Evolutionary conservation across 2,329 filamentous ascomycete genomes (phyloP).

Genomic region (Penicillium sp.): DNA sequence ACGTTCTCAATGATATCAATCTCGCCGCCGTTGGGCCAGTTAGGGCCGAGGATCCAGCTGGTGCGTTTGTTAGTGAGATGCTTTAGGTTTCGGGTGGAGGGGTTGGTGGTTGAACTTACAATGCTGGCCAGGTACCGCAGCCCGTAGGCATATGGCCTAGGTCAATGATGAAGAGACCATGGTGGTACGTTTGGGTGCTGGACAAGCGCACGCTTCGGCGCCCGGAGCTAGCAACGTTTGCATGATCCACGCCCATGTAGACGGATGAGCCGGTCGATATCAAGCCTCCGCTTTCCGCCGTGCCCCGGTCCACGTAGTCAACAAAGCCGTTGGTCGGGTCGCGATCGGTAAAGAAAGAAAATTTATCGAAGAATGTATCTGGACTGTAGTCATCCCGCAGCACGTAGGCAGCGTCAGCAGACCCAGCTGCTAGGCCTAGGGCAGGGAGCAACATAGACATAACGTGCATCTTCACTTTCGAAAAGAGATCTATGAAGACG

Average conservation of each 20-base stretch:
- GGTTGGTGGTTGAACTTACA: slow-evolving; percentile 50
- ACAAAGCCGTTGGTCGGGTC: slow-evolving; percentile 81
- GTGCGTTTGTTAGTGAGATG: neutral
- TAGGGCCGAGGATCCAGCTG: slow-evolving; percentile 64
- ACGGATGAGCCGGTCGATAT: slow-evolving; percentile 63
- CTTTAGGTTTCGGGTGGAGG: neutral
- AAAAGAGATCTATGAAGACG: slow-evolving; percentile 18
- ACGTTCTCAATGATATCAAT: slow-evolving; percentile 84
- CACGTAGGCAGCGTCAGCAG: slow-evolving; percentile 43
- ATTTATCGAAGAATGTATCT: slow-evolving; percentile 57
- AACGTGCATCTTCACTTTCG: slow-evolving; percentile 33
- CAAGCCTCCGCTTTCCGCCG: slow-evolving; percentile 63
- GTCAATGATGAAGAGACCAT: slow-evolving; percentile 74
- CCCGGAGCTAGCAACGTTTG: slow-evolving; percentile 62
- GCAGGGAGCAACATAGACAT: slow-evolving; percentile 33
- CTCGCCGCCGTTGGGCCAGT: slow-evolving; percentile 74
- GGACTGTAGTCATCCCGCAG: slow-evolving; percentile 55
- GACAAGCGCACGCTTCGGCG: slow-evolving; percentile 74
- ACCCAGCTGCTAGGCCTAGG: slow-evolving; percentile 35
- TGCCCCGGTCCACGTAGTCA: slow-evolving; percentile 65
- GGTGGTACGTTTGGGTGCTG: slow-evolving; percentile 66
- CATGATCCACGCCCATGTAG: slow-evolving; percentile 73
- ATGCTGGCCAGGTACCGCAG: slow-evolving; percentile 75
- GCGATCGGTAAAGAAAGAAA: slow-evolving; percentile 54
- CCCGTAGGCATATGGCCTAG: slow-evolving; percentile 74